Base-by-base conservation (phyloP, 768 basidiomycete genomes). In the Tephrocybe sp. region DNA sequence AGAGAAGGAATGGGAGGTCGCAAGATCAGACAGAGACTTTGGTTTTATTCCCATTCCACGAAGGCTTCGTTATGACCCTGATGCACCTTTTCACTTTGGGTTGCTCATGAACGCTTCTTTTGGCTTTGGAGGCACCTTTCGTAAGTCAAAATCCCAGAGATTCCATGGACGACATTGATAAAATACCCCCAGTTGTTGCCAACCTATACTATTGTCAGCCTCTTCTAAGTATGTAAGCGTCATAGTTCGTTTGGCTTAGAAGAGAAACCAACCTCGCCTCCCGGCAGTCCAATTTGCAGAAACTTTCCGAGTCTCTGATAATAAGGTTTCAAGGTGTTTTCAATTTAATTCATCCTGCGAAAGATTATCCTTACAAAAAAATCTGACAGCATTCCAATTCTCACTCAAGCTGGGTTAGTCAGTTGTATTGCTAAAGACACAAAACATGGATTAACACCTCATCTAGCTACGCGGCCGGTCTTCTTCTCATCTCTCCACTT, bases 401-500 rank as follows among this genome's bases (percentile, higher is more conserved):
- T 86, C 19, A 62, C 84, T 5, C 86, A 87, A 60, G 84, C 80
- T 24, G 86, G 86, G 83, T 85, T 12, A 19, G 36, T 37, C 36
- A 19, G 21, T 63, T 41, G 68, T 49, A 4, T 15, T 3, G 22
- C 27, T 39, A 16, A 25, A 47, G 22, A 45, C 45, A 9, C 39
- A 39, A 24, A 39, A 24, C 13, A 7, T 8, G 32, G 19, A 16
- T 19, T 24, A 9, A 38, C n/a, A 9, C 26, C 27, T 6, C 30
- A 18, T n/a, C n/a, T 55, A 84, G 87, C 37, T 92, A 91, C 64
- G 86, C 84, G 1, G 70, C 70, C 8, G 89, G 89, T 1, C 73
- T 92, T 7, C 63, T 92, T 2, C 65, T 93, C 34, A 80, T 94
- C 47, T 80, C 87, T 0, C 92, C 92, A 0, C 72, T 91, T 0